Evolutionary conservation across 352 stramenopile genomes (phyloP), one percentile per base, ranked within the genome.

Genomic region (Phytophthora fragariaefolia): DNA sequence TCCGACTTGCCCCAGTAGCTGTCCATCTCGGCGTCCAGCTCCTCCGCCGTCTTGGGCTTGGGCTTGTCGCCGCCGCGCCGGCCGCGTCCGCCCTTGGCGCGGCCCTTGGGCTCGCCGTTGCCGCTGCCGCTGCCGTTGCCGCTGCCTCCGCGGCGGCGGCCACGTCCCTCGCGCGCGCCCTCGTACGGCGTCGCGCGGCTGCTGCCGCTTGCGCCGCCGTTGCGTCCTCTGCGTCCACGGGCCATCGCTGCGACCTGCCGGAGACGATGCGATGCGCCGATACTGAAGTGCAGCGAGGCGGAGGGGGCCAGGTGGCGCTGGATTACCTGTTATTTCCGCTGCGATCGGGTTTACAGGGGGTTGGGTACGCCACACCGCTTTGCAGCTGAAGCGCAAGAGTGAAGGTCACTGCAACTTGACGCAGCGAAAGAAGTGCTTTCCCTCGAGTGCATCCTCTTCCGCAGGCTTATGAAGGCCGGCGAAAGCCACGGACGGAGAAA

Each of bases 11-110:
- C 84, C 87, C 87, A 95, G 80, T 95, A 95, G 26, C 58, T 86
- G 79, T 95, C 87, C 87, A 95, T 93, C 50, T 95, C 87, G 43
- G 81, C 82, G 66, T 95, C 85, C 24, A 95, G 75, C 51, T 95
- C 83, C 59, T 93, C 83, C 1, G 85, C 85, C 1, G 87, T 93
- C 65, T 82, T 85, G 7, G 85, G 72, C 76, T 92, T 92, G 22
- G 77, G 74, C 58, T 92, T 92, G 55, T 83, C 69, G 13, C 66
- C 51, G 2, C 60, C 57, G 6, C 74, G 58, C 26, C 69, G 57
- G 26, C 71, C 42, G 13, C 71, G 52, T 9, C 73, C 61, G 23
- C 71, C 62, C 46, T 73, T 76, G 5, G 32, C 70, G 6, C 60
- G 66, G 18, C 63, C 59, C 54, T 69, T 70, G 30, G 40, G 27